These are phyloP conservation scores for Trametes meyenii DNA, from an alignment of 768 basidiomycete species.

Conservation along the genomic window DNA sequence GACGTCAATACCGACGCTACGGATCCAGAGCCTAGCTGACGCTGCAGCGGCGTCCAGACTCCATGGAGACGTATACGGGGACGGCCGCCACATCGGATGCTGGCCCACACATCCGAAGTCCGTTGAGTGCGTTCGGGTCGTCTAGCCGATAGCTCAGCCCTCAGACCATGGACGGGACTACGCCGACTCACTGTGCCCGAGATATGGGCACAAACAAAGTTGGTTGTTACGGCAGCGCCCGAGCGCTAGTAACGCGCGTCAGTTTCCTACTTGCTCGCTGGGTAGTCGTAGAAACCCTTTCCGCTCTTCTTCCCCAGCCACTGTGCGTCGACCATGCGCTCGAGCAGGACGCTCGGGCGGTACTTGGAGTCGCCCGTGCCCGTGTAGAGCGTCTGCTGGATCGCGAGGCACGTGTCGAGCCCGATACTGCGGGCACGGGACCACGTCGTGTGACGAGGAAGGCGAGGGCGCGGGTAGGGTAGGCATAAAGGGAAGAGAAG, in stretches of 20 bases:
- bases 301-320: slow-evolving; percentile 94
- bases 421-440: slow-evolving; percentile 66
- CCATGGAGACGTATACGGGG: no score
- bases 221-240: not conserved
- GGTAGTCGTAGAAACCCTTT: slow-evolving; percentile 93
- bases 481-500: not conserved
- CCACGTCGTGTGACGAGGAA: not conserved
- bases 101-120: not conserved
- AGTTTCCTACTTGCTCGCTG: slow-evolving; percentile 12
- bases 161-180: slow-evolving; percentile 1
- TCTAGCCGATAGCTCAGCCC: not conserved
- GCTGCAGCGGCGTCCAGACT: not conserved
- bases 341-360: slow-evolving; percentile 85
- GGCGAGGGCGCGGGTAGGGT: not conserved
- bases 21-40: slow-evolving; percentile 14
- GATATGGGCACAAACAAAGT: not conserved
- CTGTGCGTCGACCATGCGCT: slow-evolving; percentile 95
- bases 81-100: not conserved
- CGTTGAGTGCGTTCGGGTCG: not conserved
- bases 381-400: slow-evolving; percentile 85
- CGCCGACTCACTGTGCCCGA: not conserved
- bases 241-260: not conserved
- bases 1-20: not conserved
- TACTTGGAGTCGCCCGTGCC: slow-evolving; percentile 96
- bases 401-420: slow-evolving; percentile 95